Evolutionary conservation across 225 moss, liverwort and hornwort genomes (phyloP).

Genomic region (Sphagnum contortum): DNA sequence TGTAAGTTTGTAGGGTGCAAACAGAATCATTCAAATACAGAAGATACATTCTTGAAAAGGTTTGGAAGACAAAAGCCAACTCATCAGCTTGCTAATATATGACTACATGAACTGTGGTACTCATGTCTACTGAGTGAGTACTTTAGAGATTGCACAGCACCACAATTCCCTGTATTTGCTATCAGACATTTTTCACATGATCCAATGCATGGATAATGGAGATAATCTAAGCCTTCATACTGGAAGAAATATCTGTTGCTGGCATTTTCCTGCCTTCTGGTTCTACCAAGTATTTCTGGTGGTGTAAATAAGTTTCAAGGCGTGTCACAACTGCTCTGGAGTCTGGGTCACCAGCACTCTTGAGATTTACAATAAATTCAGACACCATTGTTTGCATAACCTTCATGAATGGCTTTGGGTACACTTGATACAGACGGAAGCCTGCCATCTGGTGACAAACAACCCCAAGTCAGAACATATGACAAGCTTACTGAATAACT

Average conservation of each 20-base stretch:
- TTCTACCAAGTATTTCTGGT: constrained; percentile 46
- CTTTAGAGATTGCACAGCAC: too few relatives aligned
- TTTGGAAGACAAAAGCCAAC: too few relatives aligned
- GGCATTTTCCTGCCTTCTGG: constrained; percentile 88
- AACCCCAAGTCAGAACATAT: background rate
- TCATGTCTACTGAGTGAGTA: too few relatives aligned
- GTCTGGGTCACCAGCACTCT: constrained; percentile 67
- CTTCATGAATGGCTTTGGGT: constrained; percentile 50
- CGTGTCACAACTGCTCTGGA: constrained; percentile 67
- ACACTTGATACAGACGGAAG: constrained; percentile 42
- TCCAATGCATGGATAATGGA: too few relatives aligned
- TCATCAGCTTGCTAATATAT: too few relatives aligned
- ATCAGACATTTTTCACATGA: too few relatives aligned
- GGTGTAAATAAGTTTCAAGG: constrained; percentile 83
- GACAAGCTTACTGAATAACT: too few relatives aligned
- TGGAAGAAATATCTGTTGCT: constrained; percentile 47
- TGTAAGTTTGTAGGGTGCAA: too few relatives aligned
- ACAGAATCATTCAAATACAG: too few relatives aligned
- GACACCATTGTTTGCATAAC: constrained; percentile 51
- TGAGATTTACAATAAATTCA: constrained; percentile 47
- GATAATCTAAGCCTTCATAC: constrained; percentile 36
- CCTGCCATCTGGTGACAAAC: constrained; percentile 29
- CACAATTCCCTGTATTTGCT: too few relatives aligned
- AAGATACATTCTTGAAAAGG: too few relatives aligned
- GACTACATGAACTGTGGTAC: too few relatives aligned